Conservation (phyloP, 2,329 filamentous ascomycete species). For the Alternaria sp. region DNA sequence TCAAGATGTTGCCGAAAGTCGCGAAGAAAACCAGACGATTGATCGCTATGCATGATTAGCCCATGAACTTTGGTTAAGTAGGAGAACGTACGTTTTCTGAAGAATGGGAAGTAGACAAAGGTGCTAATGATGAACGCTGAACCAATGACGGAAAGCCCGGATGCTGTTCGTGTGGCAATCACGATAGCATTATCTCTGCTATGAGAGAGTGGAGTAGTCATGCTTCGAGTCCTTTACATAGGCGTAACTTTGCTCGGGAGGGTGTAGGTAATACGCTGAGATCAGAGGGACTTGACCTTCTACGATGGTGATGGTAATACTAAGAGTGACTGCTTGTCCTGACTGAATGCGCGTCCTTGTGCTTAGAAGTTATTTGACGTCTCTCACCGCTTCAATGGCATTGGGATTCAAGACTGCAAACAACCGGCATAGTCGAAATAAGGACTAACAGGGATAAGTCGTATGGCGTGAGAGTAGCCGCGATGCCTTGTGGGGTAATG, state of each 20-base stretch:
- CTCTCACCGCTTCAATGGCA: not conserved
- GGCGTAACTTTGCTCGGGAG: not conserved
- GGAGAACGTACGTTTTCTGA: conserved; percentile 67
- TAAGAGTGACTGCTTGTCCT: not conserved
- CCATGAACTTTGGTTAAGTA: not conserved
- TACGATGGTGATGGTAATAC: not conserved
- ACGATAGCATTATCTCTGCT: conserved; percentile 58
- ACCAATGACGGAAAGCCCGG: conserved; percentile 74
- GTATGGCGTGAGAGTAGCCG: not conserved
- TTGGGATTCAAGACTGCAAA: not conserved
- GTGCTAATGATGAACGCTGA: conserved; percentile 76
- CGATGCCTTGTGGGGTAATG: not conserved
- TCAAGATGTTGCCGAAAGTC: conserved; percentile 80
- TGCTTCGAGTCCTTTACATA: not conserved
- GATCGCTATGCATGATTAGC: conserved; percentile 60
- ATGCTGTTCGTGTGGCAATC: conserved; percentile 72
- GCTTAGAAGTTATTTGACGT: not conserved
- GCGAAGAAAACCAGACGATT: conserved; percentile 86
- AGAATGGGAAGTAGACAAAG: conserved; percentile 71
- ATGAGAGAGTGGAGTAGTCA: conserved; percentile 20
- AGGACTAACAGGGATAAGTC: not conserved
- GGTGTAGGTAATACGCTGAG: not conserved
- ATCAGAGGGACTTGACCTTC: not conserved
- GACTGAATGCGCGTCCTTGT: not conserved
- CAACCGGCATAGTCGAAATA: not conserved